Evolutionary conservation across 106 monocot genomes (phyloP).

Genomic region (Platanthera zijinensis): DNA sequence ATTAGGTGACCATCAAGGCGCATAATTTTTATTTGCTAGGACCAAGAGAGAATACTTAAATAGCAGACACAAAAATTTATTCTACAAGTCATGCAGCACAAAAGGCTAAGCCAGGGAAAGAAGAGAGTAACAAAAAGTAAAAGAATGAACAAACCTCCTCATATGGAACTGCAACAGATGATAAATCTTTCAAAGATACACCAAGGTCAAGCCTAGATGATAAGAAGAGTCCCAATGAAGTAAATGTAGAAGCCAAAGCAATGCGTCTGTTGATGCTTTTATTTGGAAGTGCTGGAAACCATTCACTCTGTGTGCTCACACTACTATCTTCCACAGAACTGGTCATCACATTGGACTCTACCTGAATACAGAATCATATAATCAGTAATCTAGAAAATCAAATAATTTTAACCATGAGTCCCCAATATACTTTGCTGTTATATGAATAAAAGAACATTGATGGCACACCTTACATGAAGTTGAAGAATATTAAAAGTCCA

Average conservation of each 20-base stretch:
- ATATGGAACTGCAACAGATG: slow-evolving; percentile 63
- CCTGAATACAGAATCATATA: slow-evolving; percentile 31
- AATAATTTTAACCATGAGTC: background rate
- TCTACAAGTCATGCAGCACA: background rate
- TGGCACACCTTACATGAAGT: no score
- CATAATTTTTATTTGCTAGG: no score
- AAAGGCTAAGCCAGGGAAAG: background rate
- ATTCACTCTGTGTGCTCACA: slow-evolving; percentile 13
- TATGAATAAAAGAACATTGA: no score
- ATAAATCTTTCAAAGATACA: slow-evolving; percentile 77
- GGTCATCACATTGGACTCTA: slow-evolving; percentile 13
- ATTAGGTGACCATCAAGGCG: no score
- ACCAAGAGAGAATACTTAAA: background rate
- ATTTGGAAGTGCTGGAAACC: slow-evolving; percentile 42
- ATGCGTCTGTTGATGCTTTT: slow-evolving; percentile 74
- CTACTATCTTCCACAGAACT: slow-evolving; percentile 8
- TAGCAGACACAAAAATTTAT: background rate
- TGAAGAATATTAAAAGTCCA: no score
- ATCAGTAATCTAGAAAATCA: background rate
- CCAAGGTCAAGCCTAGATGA: slow-evolving; percentile 80
- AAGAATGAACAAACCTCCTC: slow-evolving; percentile 47
- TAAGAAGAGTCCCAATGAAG: slow-evolving; percentile 66
- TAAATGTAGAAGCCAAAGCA: slow-evolving; percentile 42
- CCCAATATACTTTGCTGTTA: background rate
- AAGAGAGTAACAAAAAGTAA: background rate